Evolutionary conservation across 305 asterid genomes (phyloP), one percentile per base, ranked within the genome.

Genomic region (Solanum hybrid): DNA sequence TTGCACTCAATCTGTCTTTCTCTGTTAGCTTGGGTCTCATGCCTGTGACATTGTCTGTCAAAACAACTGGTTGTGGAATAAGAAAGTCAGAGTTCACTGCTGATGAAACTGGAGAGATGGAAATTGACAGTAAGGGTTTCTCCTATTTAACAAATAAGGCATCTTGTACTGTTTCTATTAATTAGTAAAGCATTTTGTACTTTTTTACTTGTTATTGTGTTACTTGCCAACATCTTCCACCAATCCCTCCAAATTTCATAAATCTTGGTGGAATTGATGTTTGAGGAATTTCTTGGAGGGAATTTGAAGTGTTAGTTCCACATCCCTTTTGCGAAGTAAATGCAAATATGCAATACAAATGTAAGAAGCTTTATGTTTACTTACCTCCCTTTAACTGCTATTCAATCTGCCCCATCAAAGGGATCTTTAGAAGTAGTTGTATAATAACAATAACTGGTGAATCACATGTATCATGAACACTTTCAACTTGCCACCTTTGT

Each of bases 41-140:
- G 93, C 99, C 99, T 87, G 94, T 94, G 92, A 90, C 91, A 9
- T 91, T 97, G 87, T 94, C 98, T 67, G 94, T 96, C 82, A 90
- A 88, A 93, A 94, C 99, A 90, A 95, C 96, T 51, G 98, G 98
- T 87, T 98, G 99, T 93, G 99, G 99, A 92, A 96, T 97, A 89
- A 94, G 93, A 92, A 94, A 88, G 91, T 94, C 97, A 12, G 99
- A 94, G 92, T 93, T 95, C 93, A 91, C 95, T 86, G 90, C 90
- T 89, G 98, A 97, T 88, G 99, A 95, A 86, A 87, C 93, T 3
- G 96, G 93, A 92, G 99, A 95, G 61, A 79, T 86, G 90, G 98
- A 95, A 89, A 93, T 94, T 90, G 93, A 94, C 79, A 94, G 98
- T 98, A 94, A 94, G 98, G 88, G 74, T 74, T 73, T 73, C 83